Evolutionary conservation across 2,329 filamentous ascomycete species (phyloP).

Genomic region (Hymenoscyphus fructigenus): DNA sequence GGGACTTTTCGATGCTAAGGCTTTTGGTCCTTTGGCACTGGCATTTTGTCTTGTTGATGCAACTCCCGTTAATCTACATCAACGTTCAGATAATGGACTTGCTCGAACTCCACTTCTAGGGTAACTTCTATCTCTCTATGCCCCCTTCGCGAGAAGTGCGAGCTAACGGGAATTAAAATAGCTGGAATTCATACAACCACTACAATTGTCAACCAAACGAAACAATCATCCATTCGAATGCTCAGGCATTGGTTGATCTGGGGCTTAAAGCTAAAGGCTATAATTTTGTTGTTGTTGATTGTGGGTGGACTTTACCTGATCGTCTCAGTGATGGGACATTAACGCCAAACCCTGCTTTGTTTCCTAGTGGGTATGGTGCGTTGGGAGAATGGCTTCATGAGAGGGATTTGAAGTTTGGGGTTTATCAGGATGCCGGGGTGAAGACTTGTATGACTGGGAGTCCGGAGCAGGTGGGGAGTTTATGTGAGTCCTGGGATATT

Average conservation of each 20-base stretch:
- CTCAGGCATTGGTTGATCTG: constrained; percentile 46
- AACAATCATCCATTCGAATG: constrained; percentile 46
- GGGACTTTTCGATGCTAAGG: background rate
- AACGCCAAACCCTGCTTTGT: constrained; percentile 43
- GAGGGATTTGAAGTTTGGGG: constrained; percentile 43
- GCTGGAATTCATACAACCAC: constrained; percentile 52
- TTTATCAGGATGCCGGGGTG: constrained; percentile 43
- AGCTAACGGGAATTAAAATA: constrained; percentile 4
- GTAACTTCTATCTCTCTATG: background rate
- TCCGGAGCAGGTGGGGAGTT: constrained; percentile 29
- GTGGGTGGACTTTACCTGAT: constrained; percentile 46
- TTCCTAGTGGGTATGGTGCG: constrained; percentile 44
- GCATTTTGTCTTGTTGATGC: background rate
- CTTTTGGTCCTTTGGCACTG: background rate
- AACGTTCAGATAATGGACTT: background rate
- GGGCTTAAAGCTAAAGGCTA: constrained; percentile 47
- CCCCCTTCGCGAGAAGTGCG: too few species aligned
- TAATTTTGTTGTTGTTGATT: constrained; percentile 50
- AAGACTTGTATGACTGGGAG: constrained; percentile 34
- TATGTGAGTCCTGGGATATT: constrained; percentile 16
- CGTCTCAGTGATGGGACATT: constrained; percentile 39
- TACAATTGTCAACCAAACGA: constrained; percentile 49
- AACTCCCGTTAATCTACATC: background rate
- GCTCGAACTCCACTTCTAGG: background rate
- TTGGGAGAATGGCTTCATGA: constrained; percentile 44